Percentiles rank a stretch among this genome's conserved stretches.
Evolutionary conservation across 106 monocot genomes (phyloP).

Genomic region (Acorus gramineus): DNA sequence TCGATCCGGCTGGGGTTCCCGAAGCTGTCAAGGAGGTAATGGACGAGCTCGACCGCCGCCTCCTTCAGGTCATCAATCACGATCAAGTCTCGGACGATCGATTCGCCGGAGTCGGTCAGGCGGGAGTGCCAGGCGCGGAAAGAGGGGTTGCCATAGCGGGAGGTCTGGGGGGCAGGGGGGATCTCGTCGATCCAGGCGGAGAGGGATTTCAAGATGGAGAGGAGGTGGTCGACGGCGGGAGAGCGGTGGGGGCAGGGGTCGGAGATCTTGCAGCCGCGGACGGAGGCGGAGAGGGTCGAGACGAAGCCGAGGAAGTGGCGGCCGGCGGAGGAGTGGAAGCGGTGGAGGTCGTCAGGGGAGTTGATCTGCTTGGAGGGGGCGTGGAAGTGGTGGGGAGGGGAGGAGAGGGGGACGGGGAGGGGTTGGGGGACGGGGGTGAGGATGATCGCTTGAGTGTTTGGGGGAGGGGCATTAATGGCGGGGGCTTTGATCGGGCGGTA

Average conservation of each 20-base stretch:
- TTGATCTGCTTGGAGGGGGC: conserved; percentile 63
- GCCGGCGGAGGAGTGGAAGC: conserved; percentile 54
- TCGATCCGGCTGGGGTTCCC: conserved; percentile 82
- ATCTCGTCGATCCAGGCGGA: conserved; percentile 39
- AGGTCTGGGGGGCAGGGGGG: conserved; percentile 49
- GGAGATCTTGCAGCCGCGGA: conserved; percentile 68
- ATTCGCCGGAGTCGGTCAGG: conserved; percentile 17
- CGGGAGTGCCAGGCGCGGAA: conserved; percentile 65
- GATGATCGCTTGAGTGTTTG: conserved; percentile 48
- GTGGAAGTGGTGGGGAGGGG: conserved; percentile 37
- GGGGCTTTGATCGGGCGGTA: conserved; percentile 90
- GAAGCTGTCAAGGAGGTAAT: conserved; percentile 85
- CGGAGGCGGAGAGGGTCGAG: conserved; percentile 73
- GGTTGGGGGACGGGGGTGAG: conserved; percentile 79
- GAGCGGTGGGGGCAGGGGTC: conserved; percentile 44
- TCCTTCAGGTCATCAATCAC: conserved; percentile 8
- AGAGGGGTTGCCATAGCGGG: conserved; percentile 90
- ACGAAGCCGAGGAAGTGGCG: conserved; percentile 93
- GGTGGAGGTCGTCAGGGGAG: conserved; percentile 45
- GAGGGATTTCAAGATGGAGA: conserved; percentile 38
- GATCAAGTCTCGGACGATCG: conserved; percentile 29
- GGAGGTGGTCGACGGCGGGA: conserved; percentile 23
- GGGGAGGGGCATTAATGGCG: conserved; percentile 77
- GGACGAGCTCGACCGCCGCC: conserved; percentile 48
- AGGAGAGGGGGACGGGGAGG: conserved; percentile 41